Base-by-base conservation (phyloP, 2,329 filamentous ascomycete genomes). In the Botrytis byssoidea region DNA sequence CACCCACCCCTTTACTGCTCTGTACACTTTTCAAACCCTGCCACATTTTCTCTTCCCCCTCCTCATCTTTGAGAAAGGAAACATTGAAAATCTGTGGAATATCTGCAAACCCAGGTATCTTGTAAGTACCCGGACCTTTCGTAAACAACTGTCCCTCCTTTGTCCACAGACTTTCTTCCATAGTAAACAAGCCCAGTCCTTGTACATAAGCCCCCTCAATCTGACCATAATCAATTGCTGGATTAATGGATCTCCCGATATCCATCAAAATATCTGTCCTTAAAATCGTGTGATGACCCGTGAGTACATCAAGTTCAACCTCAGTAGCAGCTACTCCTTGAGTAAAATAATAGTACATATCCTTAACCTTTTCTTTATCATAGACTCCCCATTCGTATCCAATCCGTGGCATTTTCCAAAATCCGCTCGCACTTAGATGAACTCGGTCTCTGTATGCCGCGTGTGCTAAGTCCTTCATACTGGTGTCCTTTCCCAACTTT, bases 231-330 rank as follows among this genome's bases (percentile, higher is more conserved):
- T 94, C 92, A 72, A 94, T 92, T 37, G 90, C 86, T 0, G 92
- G 92, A 80, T 89, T 89, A 79, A 89, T 89, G 42, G 84, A 90
- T 40, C 91, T 88, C 0, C 93, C 93, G 1, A 98, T 94, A 79
- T 98, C 95, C 96, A 99, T 99, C 83, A 97, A 97, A 83, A 99
- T 90, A 80, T 99, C 96, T 1, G 94, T 93, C 29, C 95, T 90
- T 3, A 93, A 83, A 74, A 93, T 94, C 0, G 95, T 98, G 93
- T 93, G 98, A 76, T 96, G 93, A 57, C 96, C 96, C 0, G 96
- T 98, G 32, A 99, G 84, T 0, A 93, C 95, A 83, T 99, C 96
- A 74, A 99, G 87, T 83, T 98, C 93, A 14, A 98, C 94, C 83
- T 98, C 96, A 20, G 95, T 92, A 0, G 93, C 93, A 0, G 95